These are phyloP conservation scores for Omphalotus olearius DNA, from an alignment of 1,284 basidiomycete genomes.

Conservation along the genomic window DNA sequence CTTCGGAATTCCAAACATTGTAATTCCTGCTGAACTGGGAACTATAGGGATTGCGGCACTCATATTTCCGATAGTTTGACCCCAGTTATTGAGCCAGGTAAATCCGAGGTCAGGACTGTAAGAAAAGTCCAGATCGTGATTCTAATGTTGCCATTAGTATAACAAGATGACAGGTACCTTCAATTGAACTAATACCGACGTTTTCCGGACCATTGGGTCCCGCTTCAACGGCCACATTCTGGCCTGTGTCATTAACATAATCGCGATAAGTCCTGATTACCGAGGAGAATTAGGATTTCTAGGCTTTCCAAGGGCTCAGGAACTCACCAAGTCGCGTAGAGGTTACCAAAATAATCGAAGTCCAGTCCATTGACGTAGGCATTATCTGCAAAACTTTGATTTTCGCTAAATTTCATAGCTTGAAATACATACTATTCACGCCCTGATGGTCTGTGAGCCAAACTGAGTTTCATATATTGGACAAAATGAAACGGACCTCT, in stretches of 20 bases:
- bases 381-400: slow-evolving; percentile 26
- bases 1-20: slow-evolving; percentile 37
- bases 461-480: background rate
- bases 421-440: slow-evolving; percentile 15
- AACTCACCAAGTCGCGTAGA: slow-evolving; percentile 34
- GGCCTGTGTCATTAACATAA: slow-evolving; percentile 37
- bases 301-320: too few species aligned
- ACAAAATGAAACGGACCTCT: slow-evolving; percentile 22
- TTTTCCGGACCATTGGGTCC: slow-evolving; percentile 45
- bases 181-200: slow-evolving; percentile 18
- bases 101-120: slow-evolving; percentile 30
- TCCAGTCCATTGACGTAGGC: slow-evolving; percentile 44
- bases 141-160: slow-evolving; percentile 21
- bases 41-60: slow-evolving; percentile 22
- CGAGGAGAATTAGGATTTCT: background rate
- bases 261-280: slow-evolving; percentile 37
- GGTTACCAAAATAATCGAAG: slow-evolving; percentile 28
- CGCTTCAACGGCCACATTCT: slow-evolving; percentile 36
- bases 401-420: background rate
- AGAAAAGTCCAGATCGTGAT: slow-evolving; percentile 39
- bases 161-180: background rate
- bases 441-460: slow-evolving; percentile 5
- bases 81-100: slow-evolving; percentile 37
- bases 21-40: slow-evolving; percentile 35
- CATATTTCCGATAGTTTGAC: slow-evolving; percentile 27